Conservation (phyloP, 2,329 filamentous ascomycete species). For the Fusarium sp. region DNA sequence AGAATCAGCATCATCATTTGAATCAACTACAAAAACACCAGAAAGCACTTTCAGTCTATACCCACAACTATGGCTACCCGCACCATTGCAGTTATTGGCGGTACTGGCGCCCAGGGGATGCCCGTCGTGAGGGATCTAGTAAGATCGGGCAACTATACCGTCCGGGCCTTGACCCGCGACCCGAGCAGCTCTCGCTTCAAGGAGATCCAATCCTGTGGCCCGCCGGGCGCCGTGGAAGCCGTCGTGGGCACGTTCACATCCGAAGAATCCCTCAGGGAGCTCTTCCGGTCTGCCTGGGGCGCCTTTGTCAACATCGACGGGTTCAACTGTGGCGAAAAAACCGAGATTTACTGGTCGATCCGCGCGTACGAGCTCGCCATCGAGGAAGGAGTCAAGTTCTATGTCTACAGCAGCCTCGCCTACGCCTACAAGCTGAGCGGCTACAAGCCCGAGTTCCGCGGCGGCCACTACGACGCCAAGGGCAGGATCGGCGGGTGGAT, state of each 20-base stretch:
- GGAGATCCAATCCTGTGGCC: neutral
- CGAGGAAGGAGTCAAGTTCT: neutral
- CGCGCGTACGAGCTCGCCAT: neutral
- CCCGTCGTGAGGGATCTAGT: neutral
- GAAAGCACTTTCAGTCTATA: neutral
- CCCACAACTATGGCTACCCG: neutral
- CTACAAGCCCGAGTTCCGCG: neutral
- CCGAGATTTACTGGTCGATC: neutral
- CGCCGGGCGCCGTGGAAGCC: neutral
- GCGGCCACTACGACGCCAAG: neutral
- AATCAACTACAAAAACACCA: neutral
- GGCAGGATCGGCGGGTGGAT: neutral
- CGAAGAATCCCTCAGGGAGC: neutral
- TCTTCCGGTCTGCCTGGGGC: neutral
- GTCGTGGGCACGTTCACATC: neutral
- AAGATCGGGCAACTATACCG: neutral
- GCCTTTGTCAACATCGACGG: slow-evolving; percentile 7
- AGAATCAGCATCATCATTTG: neutral
- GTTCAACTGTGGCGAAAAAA: neutral
- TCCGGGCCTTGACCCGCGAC: neutral
- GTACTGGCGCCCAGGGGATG: neutral
- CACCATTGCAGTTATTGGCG: neutral
- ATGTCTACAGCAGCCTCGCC: neutral
- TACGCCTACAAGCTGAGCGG: neutral
- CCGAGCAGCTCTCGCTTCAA: neutral